A percentile compares a stretch with the other conserved stretches of the same genome.
These are phyloP conservation scores for Pseudogymnoascus sp. DNA, from an alignment of 2,329 filamentous ascomycete genomes.

Conservation along the genomic window DNA sequence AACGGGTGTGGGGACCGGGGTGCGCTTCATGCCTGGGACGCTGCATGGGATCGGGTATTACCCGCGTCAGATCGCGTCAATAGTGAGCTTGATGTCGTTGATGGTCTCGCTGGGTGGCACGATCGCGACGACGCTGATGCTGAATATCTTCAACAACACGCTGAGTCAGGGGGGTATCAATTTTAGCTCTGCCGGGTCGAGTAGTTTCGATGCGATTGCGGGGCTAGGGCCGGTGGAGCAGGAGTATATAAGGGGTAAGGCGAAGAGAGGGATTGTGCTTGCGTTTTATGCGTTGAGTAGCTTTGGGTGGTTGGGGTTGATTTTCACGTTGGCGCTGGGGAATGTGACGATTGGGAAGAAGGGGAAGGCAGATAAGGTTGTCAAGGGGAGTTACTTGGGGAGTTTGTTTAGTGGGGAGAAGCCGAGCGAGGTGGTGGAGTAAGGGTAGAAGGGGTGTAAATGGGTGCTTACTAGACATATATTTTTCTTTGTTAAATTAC, in stretches of 20 bases:
- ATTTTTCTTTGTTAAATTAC: neutral
- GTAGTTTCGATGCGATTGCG: conserved; percentile 31
- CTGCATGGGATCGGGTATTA: conserved; percentile 57
- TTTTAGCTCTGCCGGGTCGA: conserved; percentile 25
- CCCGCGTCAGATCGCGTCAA: conserved; percentile 45
- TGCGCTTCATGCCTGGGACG: conserved; percentile 52
- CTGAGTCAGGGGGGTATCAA: conserved; percentile 15
- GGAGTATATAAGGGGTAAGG: conserved; percentile 33
- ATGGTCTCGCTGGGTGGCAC: conserved; percentile 56
- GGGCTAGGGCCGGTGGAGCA: conserved; percentile 29
- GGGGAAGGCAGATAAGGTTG: conserved; percentile 15
- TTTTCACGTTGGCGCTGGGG: conserved; percentile 37
- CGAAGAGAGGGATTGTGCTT: conserved; percentile 53
- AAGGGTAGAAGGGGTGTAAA: neutral
- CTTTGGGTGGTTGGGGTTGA: conserved; percentile 42
- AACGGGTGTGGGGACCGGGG: conserved; percentile 51
- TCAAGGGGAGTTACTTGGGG: neutral
- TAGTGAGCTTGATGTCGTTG: conserved; percentile 52
- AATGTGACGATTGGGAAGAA: conserved; percentile 41
- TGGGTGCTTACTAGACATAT: neutral
- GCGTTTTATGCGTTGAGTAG: conserved; percentile 54
- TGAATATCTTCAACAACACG: conserved; percentile 57
- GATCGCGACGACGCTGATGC: conserved; percentile 57
- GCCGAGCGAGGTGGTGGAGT: neutral
- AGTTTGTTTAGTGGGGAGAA: neutral